phyloP scores from a whole-genome alignment of 2,329 filamentous ascomycete genomes.

The Periconia sp. region DNA sequence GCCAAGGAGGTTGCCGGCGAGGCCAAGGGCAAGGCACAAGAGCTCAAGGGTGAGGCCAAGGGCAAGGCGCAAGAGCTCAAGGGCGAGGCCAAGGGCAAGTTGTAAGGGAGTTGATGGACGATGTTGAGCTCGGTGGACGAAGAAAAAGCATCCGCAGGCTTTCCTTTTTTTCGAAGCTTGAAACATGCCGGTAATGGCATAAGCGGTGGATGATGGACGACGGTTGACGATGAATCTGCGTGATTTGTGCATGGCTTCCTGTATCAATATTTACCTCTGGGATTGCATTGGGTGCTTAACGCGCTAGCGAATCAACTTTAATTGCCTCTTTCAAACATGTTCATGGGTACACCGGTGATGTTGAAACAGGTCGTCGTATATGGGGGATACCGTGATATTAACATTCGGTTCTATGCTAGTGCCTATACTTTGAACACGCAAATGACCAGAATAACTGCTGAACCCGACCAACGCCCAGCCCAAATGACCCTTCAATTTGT shows the following conservation, averaged over 20 bases:
- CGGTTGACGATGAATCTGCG: background rate
- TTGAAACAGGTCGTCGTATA: background rate
- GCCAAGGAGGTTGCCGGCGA: constrained; percentile 32
- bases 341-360: background rate
- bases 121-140: background rate
- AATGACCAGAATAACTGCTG: background rate
- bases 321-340: background rate
- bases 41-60: constrained; percentile 45
- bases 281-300: background rate
- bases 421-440: background rate
- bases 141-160: background rate
- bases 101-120: background rate
- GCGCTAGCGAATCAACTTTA: background rate
- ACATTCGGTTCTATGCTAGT: background rate
- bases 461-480: no score
- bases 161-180: background rate
- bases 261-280: background rate
- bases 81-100: constrained; percentile 47
- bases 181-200: background rate
- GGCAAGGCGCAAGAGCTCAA: constrained; percentile 44
- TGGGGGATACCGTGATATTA: no score
- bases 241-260: background rate
- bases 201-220: background rate
- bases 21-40: constrained; percentile 43
- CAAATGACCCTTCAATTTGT: no score